Evolutionary conservation across 179 eudicot genomes (phyloP), one percentile per base, ranked within the genome.

Genomic region (Camellia oleifera): DNA sequence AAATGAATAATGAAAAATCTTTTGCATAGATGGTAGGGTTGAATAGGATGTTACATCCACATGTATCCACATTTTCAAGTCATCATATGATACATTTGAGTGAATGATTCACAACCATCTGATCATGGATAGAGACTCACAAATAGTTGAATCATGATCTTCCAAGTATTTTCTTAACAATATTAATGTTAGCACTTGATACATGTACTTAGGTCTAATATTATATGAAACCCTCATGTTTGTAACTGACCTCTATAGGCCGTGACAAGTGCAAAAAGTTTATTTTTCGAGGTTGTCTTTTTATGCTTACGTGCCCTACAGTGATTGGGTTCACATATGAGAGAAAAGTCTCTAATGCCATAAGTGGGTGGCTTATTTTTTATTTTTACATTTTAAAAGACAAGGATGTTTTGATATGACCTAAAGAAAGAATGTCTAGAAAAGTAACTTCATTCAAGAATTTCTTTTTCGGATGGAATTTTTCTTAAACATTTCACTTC

Each of bases 221-320:
- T 20, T 5, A 6, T n/a, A 60, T 7, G 26, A 62, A 50, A 26
- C 6, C 48, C 10, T 40, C 32, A 50, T 57, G 7, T 11, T 67
- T 45, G 83, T 75, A 80, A 80, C 83, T 75, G 83, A 75, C 54
- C 65, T 75, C 57, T 80, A 52, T 20, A 80, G 62, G 12, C 79
- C 79, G 26, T 68, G 83, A 67, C 69, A 74, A 74, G 78, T 67
- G 52, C 74, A 68, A 80, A 42, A 57, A 46, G 79, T 80, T 64
- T 80, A 75, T 80, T 75, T 67, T 18, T 48, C 6, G 13, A 13
- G 8, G 50, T 26, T 26, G 78, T 68, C 52, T 26, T 53, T 67
- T 75, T 17, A 48, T 67, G 58, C 75, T 66, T 44, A 44, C 2
- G 46, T 54, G 74, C 52, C 20, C 23, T 57, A 15, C 6, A 23